phyloP scores from a whole-genome alignment of 1,139 yeast genomes.

The Nematodospora anomalae region DNA sequence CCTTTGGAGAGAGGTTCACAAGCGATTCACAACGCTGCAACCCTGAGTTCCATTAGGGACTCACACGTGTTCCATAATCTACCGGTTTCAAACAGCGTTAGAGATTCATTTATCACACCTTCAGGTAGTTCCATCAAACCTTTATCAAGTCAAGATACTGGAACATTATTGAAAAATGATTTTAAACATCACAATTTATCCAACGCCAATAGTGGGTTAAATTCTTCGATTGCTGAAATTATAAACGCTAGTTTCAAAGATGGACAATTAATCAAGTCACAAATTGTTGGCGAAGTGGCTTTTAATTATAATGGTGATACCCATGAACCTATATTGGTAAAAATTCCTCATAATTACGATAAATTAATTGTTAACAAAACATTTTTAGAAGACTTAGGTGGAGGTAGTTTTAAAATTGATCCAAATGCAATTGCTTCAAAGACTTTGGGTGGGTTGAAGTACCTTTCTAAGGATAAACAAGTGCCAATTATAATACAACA shows the following conservation, averaged over 20 bases:
- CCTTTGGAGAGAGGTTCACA: constrained; percentile 10
- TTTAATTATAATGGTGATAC: constrained; percentile 48
- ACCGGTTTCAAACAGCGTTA: constrained; percentile 33
- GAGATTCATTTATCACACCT: constrained; percentile 33
- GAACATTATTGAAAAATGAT: constrained; percentile 32
- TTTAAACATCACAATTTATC: constrained; percentile 48
- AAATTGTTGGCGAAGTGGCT: constrained; percentile 78
- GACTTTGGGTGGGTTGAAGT: constrained; percentile 75
- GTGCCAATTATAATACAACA: constrained; percentile 78
- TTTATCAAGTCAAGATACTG: constrained; percentile 31
- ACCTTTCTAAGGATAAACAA: constrained; percentile 47
- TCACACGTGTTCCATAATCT: constrained; percentile 50
- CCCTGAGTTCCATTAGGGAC: constrained; percentile 23
- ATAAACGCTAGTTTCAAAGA: constrained; percentile 71
- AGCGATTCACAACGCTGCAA: constrained; percentile 6
- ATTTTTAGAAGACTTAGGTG: constrained; percentile 37
- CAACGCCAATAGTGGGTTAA: constrained; percentile 49
- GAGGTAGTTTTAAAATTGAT: constrained; percentile 29
- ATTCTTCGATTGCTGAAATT: constrained; percentile 80
- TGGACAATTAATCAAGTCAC: constrained; percentile 57
- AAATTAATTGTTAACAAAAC: constrained; percentile 44
- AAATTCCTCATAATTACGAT: constrained; percentile 34
- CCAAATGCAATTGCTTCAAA: constrained; percentile 47
- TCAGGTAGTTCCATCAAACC: constrained; percentile 11
- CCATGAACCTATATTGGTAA: constrained; percentile 23